A percentile compares a stretch with the other conserved stretches of the same genome.
phyloP scores from a whole-genome alignment of 441 rosid species.

The Arabidopsis hybrid region DNA sequence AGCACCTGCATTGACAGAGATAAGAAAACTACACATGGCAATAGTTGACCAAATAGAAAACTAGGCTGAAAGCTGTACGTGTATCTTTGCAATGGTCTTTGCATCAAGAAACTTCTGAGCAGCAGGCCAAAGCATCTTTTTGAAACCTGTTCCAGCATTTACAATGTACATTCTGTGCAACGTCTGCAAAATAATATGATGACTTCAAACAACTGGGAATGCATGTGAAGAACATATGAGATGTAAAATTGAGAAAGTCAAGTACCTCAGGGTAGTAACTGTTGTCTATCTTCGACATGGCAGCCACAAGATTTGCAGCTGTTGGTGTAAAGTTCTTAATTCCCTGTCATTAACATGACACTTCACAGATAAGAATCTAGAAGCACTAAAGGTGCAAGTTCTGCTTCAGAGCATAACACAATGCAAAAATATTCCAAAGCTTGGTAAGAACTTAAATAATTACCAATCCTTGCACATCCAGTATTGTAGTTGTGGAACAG shows the following conservation, averaged over 20 bases:
- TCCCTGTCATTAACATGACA: slow-evolving; percentile 62
- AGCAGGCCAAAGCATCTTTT: slow-evolving; percentile 98
- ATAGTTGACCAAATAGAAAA: slow-evolving; percentile 22
- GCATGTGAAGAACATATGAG: slow-evolving; percentile 23
- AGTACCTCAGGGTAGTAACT: slow-evolving; percentile 97
- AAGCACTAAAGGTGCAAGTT: slow-evolving; percentile 16
- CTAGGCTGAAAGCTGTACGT: slow-evolving; percentile 51
- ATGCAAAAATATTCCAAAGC: slow-evolving; percentile 14
- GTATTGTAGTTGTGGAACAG: slow-evolving; percentile 81
- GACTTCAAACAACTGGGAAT: slow-evolving; percentile 27
- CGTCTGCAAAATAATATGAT: slow-evolving; percentile 61
- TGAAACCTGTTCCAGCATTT: slow-evolving; percentile 96
- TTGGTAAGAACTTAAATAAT: slow-evolving; percentile 35
- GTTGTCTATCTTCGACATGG: slow-evolving; percentile 83
- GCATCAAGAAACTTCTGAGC: slow-evolving; percentile 95
- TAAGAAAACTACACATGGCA: slow-evolving; percentile 27
- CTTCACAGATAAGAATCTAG: slow-evolving; percentile 40
- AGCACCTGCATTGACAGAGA: slow-evolving; percentile 67
- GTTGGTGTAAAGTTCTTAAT: slow-evolving; percentile 87
- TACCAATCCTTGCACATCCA: slow-evolving; percentile 98
- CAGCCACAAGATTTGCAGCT: slow-evolving; percentile 83
- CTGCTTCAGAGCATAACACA: slow-evolving; percentile 12
- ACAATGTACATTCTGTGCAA: slow-evolving; percentile 88
- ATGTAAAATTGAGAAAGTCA: slow-evolving; percentile 18
- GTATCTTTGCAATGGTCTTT: slow-evolving; percentile 86